Conservation (phyloP, 345 rosid species). For the Gossypium bickii region DNA sequence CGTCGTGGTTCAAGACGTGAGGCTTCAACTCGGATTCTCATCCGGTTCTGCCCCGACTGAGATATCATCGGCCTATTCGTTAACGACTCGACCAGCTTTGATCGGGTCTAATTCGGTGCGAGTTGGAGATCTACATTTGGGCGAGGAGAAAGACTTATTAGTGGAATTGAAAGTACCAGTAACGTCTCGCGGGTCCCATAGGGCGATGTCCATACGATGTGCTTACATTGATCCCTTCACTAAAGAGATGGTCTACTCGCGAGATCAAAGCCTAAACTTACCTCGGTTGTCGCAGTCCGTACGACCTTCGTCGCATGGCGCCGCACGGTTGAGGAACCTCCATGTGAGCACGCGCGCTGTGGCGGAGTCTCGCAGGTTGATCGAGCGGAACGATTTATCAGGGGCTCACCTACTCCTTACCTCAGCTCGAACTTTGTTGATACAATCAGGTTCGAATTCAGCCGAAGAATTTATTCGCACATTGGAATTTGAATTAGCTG, state of each 20-base stretch:
- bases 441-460: conserved; percentile 41
- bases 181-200: conserved; percentile 42
- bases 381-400: conserved; percentile 46
- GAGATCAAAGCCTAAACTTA: conserved; percentile 41
- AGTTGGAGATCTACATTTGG: conserved; percentile 64
- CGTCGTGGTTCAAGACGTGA: conserved; percentile 61
- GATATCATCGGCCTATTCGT: conserved; percentile 51
- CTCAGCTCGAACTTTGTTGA: conserved; percentile 67
- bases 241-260: conserved; percentile 36
- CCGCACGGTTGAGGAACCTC: conserved; percentile 60
- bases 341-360: conserved; percentile 66
- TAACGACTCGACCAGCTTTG: conserved; percentile 41
- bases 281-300: conserved; percentile 52
- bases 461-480: conserved; percentile 46
- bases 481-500: conserved; percentile 62
- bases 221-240: conserved; percentile 52
- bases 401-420: conserved; percentile 61
- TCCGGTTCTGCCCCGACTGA: conserved; percentile 65
- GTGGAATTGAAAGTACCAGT: conserved; percentile 60
- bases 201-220: conserved; percentile 55
- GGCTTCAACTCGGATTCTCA: conserved; percentile 50
- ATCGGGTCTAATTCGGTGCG: conserved; percentile 50
- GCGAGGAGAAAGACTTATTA: conserved; percentile 69
- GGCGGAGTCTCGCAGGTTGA: conserved; percentile 63
- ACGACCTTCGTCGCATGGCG: conserved; percentile 37